Evolutionary conservation across 305 asterid species (phyloP), one percentile per base, ranked within the genome.

Genomic region (Ajuga reptans): DNA sequence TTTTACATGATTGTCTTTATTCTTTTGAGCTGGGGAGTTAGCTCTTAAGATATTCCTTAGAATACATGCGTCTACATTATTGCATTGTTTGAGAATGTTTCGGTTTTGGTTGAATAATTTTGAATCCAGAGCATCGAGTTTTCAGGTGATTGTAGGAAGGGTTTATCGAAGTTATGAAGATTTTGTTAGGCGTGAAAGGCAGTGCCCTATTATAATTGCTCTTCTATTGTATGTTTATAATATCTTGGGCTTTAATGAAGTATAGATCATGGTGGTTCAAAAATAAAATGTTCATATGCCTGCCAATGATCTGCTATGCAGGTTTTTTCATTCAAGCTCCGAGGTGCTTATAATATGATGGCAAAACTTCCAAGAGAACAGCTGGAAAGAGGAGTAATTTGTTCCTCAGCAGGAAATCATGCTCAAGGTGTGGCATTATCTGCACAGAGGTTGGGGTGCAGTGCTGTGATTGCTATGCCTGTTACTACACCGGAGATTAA

Each of bases 321-420:
- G 88, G 88, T 84, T 63, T 84, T 84, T 54, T 92, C 98, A 8
- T 92, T 92, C 84, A 92, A 92, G 85, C 86, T 92, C 70, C 85
- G 98, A 66, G 98, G 98, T 33, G 98, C 98, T 46, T 92, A 92
- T 73, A 89, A 92, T 74, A 92, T 92, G 98, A 92, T 92, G 98
- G 96, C 96, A 3, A 92, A 85, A 73, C 86, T 92, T 73, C 83
- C 96, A n/a, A 86, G 80, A 52, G 91, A 85, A 67, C 95, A 81
- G 80, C 69, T 86, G 31, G 72, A 84, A 67, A 81, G 74, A 76
- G 98, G 98, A 31, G 98, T 89, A 18, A 85, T 92, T 21, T 92
- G 98, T 80, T 92, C 98, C 21, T 92, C 98, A 3, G 98, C 98
- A 6, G 96, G 98, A 73, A 92, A 89, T 71, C 98, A 92, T 50